Base-by-base conservation (phyloP, 306 rosid species). In the Gastrolobium villosum region DNA sequence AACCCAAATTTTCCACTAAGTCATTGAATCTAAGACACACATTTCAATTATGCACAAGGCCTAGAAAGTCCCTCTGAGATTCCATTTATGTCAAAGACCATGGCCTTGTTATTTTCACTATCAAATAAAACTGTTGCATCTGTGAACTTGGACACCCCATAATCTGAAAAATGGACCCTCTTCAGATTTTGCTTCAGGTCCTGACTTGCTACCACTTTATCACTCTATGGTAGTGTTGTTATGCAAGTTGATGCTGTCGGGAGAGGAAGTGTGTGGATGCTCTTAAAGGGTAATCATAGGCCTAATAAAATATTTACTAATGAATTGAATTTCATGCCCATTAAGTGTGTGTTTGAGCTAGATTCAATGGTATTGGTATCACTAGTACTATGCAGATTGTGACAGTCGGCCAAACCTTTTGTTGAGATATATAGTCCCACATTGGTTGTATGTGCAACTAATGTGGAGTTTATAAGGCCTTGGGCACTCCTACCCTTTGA, bases 371-470 rank as follows among this genome's bases (percentile, higher is more conserved):
- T 49, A 53, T 71, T 64, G 59, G 39, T 15, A 28, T 50, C 72
- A 48, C 36, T 59, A 9, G 40, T 8, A n/a, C 44, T 26, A 55
- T 2, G 30, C 9, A 41, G 77, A 74, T 45, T 5, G 82, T 79
- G 80, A 37, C 54, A 35, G 80, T 82, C 82, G 82, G 89, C 86
- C 79, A 79, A 79, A 79, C 86, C 83, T n/a, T n/a, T n/a, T n/a
- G n/a, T n/a, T n/a, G n/a, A n/a, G n/a, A n/a, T n/a, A n/a, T n/a
- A n/a, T n/a, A n/a, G n/a, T n/a, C n/a, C n/a, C n/a, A n/a, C n/a
- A n/a, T n/a, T n/a, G n/a, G n/a, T n/a, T n/a, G n/a, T n/a, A n/a
- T n/a, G n/a, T n/a, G n/a, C n/a, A n/a, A n/a, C n/a, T n/a, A n/a
- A n/a, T n/a, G n/a, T n/a, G n/a, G n/a, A n/a, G n/a, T n/a, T n/a